Evolutionary conservation across 2,329 filamentous ascomycete genomes (phyloP), one percentile per base, ranked within the genome.

Genomic region (Coniochaeta hoffmannii): DNA sequence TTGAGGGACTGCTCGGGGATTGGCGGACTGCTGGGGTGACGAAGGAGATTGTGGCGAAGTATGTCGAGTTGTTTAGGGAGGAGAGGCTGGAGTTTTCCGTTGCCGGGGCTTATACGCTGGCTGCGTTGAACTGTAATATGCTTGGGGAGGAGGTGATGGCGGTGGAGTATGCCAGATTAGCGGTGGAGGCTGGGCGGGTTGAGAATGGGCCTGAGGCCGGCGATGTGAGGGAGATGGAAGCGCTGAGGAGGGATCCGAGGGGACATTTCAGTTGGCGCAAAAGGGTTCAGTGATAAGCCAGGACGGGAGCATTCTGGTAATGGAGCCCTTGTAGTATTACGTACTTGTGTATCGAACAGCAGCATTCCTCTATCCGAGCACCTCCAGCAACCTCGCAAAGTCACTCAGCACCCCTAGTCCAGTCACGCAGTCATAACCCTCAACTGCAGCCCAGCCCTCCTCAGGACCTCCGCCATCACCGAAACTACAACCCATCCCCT

Each of bases 351-450:
- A 28, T n/a, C 4, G 19, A 24, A 28, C 41, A 28, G 19, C 10
- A 26, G 2, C 22, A 26, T 5, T 12, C 6, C 6, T 46, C 41
- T 51, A 53, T 28, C 17, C 50, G 15, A 53, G 17, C 2, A 35
- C 34, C 15, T 53, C 56, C 22, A 58, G 31, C 10, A 76, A 62
- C 60, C 68, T 66, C 8, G 63, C 57, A 63, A 77, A 78, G 35
- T 76, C 68, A 35, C 66, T 66, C 0, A 76, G 71, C 34, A 76
- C 73, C 0, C 78, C 78, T 19, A 80, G 57, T 51, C 83, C 78
- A 1, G 77, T 79, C 3, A 77, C 72, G 1, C 73, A 69, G 58
- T 81, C 77, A 63, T 71, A 81, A 0, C 78, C 78, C 53, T 65
- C 57, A 8, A 61, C 62, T 2, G 76, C 74, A 15, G 71, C 67